phyloP scores from a whole-genome alignment of 768 basidiomycete genomes.

The Macrolepiota fuliginosa region DNA sequence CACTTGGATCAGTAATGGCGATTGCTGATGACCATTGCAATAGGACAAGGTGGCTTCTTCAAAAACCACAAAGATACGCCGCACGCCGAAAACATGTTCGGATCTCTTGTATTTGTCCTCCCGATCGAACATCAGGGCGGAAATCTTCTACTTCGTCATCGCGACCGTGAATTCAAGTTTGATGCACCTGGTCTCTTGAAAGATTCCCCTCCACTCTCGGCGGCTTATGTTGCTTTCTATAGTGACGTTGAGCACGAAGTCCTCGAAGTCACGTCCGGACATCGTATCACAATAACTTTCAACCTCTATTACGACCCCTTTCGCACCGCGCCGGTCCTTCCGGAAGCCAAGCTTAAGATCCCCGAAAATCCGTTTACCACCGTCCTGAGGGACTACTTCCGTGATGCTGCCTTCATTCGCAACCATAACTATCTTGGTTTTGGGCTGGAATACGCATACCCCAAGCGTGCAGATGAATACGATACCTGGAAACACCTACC shows the following conservation, averaged over 20 bases:
- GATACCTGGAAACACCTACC: background rate
- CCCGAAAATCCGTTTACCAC: constrained; percentile 8
- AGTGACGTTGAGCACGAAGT: constrained; percentile 44
- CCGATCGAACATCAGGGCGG: constrained; percentile 47
- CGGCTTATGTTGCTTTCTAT: constrained; percentile 32
- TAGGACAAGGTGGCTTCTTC: constrained; percentile 36
- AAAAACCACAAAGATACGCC: constrained; percentile 51
- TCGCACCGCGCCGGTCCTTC: constrained; percentile 1
- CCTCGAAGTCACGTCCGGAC: constrained; percentile 28
- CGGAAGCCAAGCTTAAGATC: background rate
- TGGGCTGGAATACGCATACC: constrained; percentile 14
- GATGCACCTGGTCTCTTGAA: constrained; percentile 29
- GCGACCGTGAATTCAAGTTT: constrained; percentile 21
- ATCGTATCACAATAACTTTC: constrained; percentile 41
- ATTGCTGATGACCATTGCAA: background rate
- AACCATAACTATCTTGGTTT: constrained; percentile 17
- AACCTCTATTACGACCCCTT: constrained; percentile 31
- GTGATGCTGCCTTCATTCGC: constrained; percentile 4
- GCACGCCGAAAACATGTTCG: constrained; percentile 42
- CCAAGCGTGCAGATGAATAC: background rate
- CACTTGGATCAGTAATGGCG: too few species aligned
- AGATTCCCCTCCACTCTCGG: constrained; percentile 2
- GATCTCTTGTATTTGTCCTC: constrained; percentile 48
- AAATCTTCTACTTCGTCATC: constrained; percentile 36
- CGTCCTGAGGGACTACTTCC: background rate